Conservation (phyloP, 208 protist genomes). For the Crithidia brevicula region DNA sequence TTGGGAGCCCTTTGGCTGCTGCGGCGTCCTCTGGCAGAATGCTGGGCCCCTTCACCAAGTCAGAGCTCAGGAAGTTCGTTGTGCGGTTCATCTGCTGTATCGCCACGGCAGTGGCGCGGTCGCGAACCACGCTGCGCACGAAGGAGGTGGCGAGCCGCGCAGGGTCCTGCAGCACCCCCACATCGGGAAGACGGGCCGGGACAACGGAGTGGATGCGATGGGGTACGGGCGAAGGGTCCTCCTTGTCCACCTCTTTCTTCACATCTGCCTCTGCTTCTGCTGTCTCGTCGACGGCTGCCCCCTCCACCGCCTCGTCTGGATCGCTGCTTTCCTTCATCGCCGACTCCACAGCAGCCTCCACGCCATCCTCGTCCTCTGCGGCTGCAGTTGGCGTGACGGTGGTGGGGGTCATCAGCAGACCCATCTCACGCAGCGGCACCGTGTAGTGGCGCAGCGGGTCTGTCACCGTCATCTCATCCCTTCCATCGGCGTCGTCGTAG, state of each 20-base stretch:
- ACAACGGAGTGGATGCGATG: too few species aligned
- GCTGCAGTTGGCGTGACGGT: background rate
- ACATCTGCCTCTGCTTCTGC: background rate
- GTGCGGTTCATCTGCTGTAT: conserved; percentile 80
- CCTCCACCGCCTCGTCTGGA: too few species aligned
- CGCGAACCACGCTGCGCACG: conserved; percentile 56
- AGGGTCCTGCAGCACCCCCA: conserved; percentile 54
- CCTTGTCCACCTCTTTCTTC: background rate
- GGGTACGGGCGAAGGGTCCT: too few species aligned
- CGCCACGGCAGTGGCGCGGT: conserved; percentile 57
- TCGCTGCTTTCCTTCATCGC: conserved; percentile 3
- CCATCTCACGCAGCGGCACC: conserved; percentile 43
- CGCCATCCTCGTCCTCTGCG: background rate
- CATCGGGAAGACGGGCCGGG: conserved; percentile 18
- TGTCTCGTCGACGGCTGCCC: background rate
- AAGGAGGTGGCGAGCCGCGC: conserved; percentile 37
- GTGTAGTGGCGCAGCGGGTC: conserved; percentile 56
- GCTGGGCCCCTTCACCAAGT: conserved; percentile 48
- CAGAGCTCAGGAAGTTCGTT: conserved; percentile 73
- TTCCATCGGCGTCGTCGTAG: background rate
- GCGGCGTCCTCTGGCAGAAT: conserved; percentile 19
- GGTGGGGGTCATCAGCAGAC: conserved; percentile 19
- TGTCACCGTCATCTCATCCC: conserved; percentile 25
- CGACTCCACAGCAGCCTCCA: background rate
- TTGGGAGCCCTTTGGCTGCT: conserved; percentile 3